Percentiles rank a stretch among this genome's conserved stretches.
Conservation (phyloP, 108 stramenopile genomes). For the Skeletonema menzelii region DNA sequence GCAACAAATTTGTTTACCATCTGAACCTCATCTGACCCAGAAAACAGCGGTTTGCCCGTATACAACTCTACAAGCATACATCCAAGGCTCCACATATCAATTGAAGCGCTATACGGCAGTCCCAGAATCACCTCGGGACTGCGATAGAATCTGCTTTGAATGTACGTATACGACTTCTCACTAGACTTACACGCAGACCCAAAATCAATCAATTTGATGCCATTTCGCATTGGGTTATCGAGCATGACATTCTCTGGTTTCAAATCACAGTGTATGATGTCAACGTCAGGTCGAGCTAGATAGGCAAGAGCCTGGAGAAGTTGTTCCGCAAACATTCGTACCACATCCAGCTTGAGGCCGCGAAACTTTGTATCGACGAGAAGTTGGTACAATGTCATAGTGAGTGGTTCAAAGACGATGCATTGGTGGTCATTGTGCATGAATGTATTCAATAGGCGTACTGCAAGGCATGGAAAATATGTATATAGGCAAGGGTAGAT, state of each 20-base stretch:
- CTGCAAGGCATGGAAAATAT: constrained; percentile 20
- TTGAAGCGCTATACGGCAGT: constrained; percentile 91
- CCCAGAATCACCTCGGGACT: constrained; percentile 99
- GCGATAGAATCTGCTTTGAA: constrained; percentile 98
- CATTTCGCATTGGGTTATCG: constrained; percentile 41
- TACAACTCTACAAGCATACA: constrained; percentile 99
- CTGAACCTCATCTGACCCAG: constrained; percentile 95
- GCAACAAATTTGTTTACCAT: constrained; percentile 95
- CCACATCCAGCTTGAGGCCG: constrained; percentile 94
- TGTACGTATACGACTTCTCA: constrained; percentile 83
- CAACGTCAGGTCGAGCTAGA: constrained; percentile 82
- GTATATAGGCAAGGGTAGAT: neutral
- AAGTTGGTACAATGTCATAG: constrained; percentile 96
- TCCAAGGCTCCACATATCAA: constrained; percentile 99
- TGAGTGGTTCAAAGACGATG: constrained; percentile 97
- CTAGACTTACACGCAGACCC: constrained; percentile 23
- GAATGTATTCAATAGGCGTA: constrained; percentile 91
- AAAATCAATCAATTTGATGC: constrained; percentile 60
- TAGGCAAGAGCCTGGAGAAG: constrained; percentile 72
- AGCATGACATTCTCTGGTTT: constrained; percentile 86
- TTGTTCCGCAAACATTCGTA: constrained; percentile 96
- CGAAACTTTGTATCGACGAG: constrained; percentile 95
- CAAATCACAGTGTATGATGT: constrained; percentile 72
- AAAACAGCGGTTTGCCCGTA: constrained; percentile 97
- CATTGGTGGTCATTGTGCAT: constrained; percentile 94